Percentiles rank a stretch among this genome's conserved stretches.
These are phyloP conservation scores for Phaffia australis DNA, from an alignment of 768 basidiomycete genomes.

Conservation along the genomic window DNA sequence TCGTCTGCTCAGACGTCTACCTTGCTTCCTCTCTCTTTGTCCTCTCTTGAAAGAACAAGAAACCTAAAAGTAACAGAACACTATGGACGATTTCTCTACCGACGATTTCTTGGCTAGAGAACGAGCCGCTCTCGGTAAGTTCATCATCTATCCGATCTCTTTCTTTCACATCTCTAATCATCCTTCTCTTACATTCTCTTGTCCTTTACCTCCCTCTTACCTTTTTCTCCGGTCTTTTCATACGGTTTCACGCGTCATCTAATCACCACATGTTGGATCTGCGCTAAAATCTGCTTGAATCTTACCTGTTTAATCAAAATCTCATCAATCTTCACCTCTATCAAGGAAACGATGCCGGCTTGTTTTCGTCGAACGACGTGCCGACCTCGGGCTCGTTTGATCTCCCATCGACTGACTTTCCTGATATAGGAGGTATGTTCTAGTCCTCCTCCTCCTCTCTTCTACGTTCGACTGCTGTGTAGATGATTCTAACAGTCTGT, in stretches of 20 bases:
- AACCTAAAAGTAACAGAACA: neutral
- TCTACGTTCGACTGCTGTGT: neutral
- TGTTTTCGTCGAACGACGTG: slow-evolving; percentile 11
- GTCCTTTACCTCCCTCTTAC: neutral
- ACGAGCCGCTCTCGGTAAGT: slow-evolving; percentile 21
- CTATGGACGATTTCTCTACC: slow-evolving; percentile 23
- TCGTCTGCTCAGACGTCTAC: neutral
- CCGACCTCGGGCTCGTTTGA: slow-evolving; percentile 12
- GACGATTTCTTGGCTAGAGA: slow-evolving; percentile 24
- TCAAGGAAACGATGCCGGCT: slow-evolving; percentile 22
- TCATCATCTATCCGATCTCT: neutral
- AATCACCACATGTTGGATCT: neutral
- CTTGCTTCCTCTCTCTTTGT: neutral
- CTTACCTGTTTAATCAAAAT: too few relatives aligned
- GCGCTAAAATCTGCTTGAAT: neutral
- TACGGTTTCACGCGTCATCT: too few relatives aligned
- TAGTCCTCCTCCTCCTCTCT: neutral
- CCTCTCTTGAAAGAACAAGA: neutral
- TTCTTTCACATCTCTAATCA: neutral
- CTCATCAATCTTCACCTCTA: too few relatives aligned
- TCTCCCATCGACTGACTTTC: slow-evolving; percentile 18
- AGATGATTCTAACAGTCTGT: neutral
- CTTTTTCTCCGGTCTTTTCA: neutral
- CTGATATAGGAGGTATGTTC: slow-evolving; percentile 20
- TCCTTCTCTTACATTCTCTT: neutral